phyloP scores from a whole-genome alignment of 2,329 filamentous ascomycete genomes.

The Venturia aucupariae region DNA sequence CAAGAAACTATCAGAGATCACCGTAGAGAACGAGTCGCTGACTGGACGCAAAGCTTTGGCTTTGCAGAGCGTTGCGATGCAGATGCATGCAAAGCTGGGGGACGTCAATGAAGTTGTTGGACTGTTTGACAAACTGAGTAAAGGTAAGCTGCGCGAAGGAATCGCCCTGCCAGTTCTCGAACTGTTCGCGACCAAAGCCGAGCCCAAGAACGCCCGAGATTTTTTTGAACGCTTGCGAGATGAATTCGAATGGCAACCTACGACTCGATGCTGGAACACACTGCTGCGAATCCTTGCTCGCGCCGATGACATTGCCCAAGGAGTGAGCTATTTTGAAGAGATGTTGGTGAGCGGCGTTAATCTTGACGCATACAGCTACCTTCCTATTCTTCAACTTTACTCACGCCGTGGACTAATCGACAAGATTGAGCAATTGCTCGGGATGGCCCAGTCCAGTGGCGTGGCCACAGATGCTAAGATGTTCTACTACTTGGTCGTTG shows the following conservation, averaged over 20 bases:
- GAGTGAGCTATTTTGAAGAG: constrained; percentile 53
- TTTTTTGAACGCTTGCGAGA: constrained; percentile 54
- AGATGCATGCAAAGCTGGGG: constrained; percentile 27
- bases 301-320: constrained; percentile 57
- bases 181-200: constrained; percentile 60
- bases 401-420: constrained; percentile 65
- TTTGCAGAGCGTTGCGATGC: not conserved
- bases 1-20: not conserved
- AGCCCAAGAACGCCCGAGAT: constrained; percentile 48
- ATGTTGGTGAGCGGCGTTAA: constrained; percentile 41
- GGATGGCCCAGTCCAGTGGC: constrained; percentile 46
- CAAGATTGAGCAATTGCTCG: constrained; percentile 56
- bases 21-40: not conserved
- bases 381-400: constrained; percentile 63
- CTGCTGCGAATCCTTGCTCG: constrained; percentile 63
- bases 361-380: constrained; percentile 58
- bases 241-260: constrained; percentile 48
- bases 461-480: constrained; percentile 49
- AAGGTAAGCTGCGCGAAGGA: not conserved
- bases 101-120: constrained; percentile 24
- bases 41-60: not conserved
- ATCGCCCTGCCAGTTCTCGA: constrained; percentile 49
- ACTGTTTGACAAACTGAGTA: constrained; percentile 24
- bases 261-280: constrained; percentile 62
- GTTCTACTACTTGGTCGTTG: constrained; percentile 56